Conservation (phyloP, 768 basidiomycete species). For the Boletus sensibilis region DNA sequence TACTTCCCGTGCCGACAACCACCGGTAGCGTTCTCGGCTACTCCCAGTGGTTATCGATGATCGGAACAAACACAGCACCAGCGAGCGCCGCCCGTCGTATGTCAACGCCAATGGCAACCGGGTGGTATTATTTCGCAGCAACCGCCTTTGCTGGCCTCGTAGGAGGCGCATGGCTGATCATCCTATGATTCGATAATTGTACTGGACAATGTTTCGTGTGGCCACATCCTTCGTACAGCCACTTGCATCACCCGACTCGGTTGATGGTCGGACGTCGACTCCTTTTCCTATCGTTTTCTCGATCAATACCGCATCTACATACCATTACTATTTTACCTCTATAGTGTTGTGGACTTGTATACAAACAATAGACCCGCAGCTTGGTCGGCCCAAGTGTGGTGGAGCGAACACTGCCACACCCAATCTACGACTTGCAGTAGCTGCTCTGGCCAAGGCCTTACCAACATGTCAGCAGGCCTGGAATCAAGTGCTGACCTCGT, state of each 20-base stretch:
- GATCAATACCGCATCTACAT: slow-evolving; percentile 17
- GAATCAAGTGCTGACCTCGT: slow-evolving; percentile 31
- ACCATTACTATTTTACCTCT: slow-evolving; percentile 14
- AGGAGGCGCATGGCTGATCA: slow-evolving; percentile 34
- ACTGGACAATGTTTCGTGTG: slow-evolving; percentile 9
- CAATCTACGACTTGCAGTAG: neutral
- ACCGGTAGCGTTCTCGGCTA: slow-evolving; percentile 30
- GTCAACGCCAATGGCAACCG: slow-evolving; percentile 18
- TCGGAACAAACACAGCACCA: slow-evolving; percentile 32
- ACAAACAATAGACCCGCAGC: slow-evolving; percentile 3
- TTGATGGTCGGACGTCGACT: neutral
- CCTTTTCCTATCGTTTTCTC: neutral
- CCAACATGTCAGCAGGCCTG: slow-evolving; percentile 19
- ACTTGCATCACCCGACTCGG: neutral
- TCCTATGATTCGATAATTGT: slow-evolving; percentile 17
- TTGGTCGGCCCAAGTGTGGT: neutral
- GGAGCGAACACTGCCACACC: neutral
- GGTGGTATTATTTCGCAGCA: slow-evolving; percentile 30
- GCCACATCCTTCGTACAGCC: slow-evolving; percentile 4
- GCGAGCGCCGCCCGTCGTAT: slow-evolving; percentile 27
- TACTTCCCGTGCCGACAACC: slow-evolving; percentile 26
- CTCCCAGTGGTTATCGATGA: slow-evolving; percentile 29
- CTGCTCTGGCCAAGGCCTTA: neutral
- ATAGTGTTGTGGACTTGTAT: slow-evolving; percentile 8
- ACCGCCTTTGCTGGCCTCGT: slow-evolving; percentile 25